These are phyloP conservation scores for Mortierella sp. DNA, from an alignment of 371 early-diverging fungal genomes.

Conservation along the genomic window DNA sequence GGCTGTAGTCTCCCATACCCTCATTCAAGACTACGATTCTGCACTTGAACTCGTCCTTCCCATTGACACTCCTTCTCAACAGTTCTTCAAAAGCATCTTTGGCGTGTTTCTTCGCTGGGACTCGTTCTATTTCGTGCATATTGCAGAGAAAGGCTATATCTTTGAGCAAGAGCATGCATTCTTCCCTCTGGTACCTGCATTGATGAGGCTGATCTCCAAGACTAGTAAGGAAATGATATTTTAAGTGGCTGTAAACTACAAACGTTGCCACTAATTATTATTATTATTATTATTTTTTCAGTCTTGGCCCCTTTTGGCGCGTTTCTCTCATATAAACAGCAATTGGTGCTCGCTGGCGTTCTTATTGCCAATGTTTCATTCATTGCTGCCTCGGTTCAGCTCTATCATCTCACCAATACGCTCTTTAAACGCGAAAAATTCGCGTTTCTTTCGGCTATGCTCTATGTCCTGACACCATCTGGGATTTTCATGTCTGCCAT, in stretches of 20 bases:
- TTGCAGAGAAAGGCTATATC: conserved; percentile 85
- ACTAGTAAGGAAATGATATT: conserved; percentile 53
- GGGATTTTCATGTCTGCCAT: conserved; percentile 90
- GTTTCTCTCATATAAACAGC: conserved; percentile 61
- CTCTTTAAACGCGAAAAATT: conserved; percentile 67
- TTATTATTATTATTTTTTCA: conserved; percentile 7
- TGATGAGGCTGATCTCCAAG: conserved; percentile 65
- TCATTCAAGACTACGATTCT: conserved; percentile 69
- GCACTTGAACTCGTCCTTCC: conserved; percentile 59
- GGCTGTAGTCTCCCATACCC: conserved; percentile 59
- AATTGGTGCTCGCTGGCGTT: conserved; percentile 73
- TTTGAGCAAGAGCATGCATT: conserved; percentile 95
- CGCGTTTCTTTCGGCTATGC: conserved; percentile 76
- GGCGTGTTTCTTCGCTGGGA: conserved; percentile 91
- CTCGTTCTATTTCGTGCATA: conserved; percentile 88
- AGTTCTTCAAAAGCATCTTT: conserved; percentile 48
- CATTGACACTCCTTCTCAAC: conserved; percentile 23
- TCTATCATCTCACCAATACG: conserved; percentile 71
- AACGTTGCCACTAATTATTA: neutral
- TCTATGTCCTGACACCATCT: conserved; percentile 84
- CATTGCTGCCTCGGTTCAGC: conserved; percentile 78
- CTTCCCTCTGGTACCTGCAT: conserved; percentile 86
- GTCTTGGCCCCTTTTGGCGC: conserved; percentile 35
- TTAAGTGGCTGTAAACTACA: neutral
- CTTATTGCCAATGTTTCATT: conserved; percentile 81